Conservation (phyloP, 441 rosid genomes). For the Bocquillonia castaneifolia region DNA sequence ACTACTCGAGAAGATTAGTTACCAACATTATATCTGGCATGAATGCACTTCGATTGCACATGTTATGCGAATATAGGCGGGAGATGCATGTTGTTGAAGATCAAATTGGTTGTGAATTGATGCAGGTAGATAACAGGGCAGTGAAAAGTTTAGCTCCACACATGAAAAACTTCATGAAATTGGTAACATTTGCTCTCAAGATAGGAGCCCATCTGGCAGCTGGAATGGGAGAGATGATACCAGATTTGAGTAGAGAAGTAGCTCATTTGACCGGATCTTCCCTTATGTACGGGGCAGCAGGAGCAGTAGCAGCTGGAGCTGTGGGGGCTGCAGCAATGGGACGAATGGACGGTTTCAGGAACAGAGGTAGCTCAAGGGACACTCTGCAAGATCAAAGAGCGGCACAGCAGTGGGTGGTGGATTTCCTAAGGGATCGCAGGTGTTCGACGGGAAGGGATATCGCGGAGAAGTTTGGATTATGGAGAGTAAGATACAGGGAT, state of each 20-base stretch:
- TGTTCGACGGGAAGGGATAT: conserved; percentile 84
- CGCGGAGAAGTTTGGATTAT: conserved; percentile 86
- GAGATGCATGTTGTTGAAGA: conserved; percentile 94
- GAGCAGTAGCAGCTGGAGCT: conserved; percentile 65
- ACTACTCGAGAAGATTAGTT: conserved; percentile 79
- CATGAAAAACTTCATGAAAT: conserved; percentile 77
- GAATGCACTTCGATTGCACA: conserved; percentile 78
- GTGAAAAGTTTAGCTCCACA: conserved; percentile 76
- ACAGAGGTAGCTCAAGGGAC: conserved; percentile 40
- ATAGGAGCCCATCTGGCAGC: conserved; percentile 93
- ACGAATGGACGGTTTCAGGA: conserved; percentile 32
- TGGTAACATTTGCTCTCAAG: conserved; percentile 79
- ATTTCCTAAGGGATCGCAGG: conserved; percentile 68
- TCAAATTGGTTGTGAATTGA: conserved; percentile 81
- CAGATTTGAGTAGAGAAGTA: conserved; percentile 80
- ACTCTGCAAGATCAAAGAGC: conserved; percentile 66
- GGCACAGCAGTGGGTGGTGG: conserved; percentile 91
- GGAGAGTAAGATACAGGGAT: conserved; percentile 83
- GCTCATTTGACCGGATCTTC: conserved; percentile 70
- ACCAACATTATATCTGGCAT: conserved; percentile 75
- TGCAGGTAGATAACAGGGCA: conserved; percentile 79
- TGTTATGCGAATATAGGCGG: conserved; percentile 78
- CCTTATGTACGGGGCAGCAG: conserved; percentile 67
- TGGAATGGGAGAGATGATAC: conserved; percentile 92
- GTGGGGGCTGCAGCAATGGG: conserved; percentile 66